Evolutionary conservation across 108 stramenopile genomes (phyloP), one percentile per base, ranked within the genome.

Genomic region (Nannochloropsis oceanica): DNA sequence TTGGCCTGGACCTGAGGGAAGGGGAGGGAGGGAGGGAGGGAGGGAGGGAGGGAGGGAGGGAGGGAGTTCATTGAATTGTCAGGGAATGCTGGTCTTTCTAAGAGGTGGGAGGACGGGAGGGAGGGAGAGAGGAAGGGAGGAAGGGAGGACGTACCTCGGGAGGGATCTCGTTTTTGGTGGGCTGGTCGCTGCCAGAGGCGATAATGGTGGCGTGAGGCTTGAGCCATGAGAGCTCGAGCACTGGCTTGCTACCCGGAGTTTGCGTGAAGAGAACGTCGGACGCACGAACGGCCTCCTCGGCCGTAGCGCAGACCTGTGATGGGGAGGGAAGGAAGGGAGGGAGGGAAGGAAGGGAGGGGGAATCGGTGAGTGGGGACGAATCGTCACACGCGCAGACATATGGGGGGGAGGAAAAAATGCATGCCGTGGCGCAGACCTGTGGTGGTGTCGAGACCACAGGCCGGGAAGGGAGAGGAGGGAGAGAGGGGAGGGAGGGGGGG

Each of bases 121-220:
- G 34, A 34, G 34, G 34, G 34, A 34, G 34, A 5, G 34, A 34
- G 34, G 34, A 34, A 25, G 34, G 25, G 11, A 13, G 27, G 34
- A 5, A 34, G 81, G 34, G 25, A 26, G 27, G 27, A 27, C 94
- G 84, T 27, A 96, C 93, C 83, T 95, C 94, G 13, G 92, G 89
- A 25, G 96, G 96, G 83, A 96, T 95, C 90, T 97, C 96, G 85
- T 94, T 92, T 90, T 97, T 97, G 34, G 96, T 96, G 43, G 95
- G 95, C 91, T 97, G 96, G 87, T 97, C 96, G 43, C 92, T 93
- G 11, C 96, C 96, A 26, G 93, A 94, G 1, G 95, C 95, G 90
- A 97, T 96, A 83, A 97, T 95, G 27, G 96, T 97, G 46, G 95
- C 96, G 79, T 91, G 92, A 18, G 94, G 92, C 82, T 92, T 92